phyloP scores from a whole-genome alignment of 73 alveolate species.

The Durusdinium trenchii region DNA sequence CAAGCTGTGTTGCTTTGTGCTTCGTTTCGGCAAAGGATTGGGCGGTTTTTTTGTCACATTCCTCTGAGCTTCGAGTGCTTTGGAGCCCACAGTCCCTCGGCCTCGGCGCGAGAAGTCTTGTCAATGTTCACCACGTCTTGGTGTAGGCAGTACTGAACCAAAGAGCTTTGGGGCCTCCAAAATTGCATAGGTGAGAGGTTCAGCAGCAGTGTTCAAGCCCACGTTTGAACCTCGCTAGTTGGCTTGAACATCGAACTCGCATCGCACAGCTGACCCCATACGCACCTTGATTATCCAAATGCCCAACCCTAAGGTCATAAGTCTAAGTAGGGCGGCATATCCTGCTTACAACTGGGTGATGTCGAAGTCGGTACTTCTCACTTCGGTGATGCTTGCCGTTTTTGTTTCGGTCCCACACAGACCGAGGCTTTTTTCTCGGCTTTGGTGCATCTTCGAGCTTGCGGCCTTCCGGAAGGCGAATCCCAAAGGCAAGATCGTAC shows the following conservation, averaged over 20 bases:
- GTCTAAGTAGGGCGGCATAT: no score
- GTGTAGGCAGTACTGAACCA: neutral
- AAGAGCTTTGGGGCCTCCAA: neutral
- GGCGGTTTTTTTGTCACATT: neutral
- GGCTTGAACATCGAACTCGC: no score
- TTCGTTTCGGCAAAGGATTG: neutral
- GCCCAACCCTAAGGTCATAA: no score
- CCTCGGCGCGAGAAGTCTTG: neutral
- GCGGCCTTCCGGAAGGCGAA: conserved; percentile 43
- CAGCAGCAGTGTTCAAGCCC: neutral
- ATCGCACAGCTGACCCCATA: no score
- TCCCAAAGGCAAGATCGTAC: conserved; percentile 14
- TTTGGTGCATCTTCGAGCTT: conserved; percentile 46
- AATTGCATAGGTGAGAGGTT: neutral
- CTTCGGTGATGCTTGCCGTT: no score
- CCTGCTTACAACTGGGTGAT: no score
- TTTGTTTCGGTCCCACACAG: no score
- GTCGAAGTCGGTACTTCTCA: no score
- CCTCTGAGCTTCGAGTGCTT: neutral
- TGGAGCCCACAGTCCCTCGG: conserved; percentile 42
- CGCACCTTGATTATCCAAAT: no score
- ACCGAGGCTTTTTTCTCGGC: conserved; percentile 34
- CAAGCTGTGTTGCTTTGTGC: neutral
- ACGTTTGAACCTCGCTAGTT: no score
- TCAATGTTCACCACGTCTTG: neutral